Conservation (phyloP, 1,139 yeast species). For the Magnusiomyces ingens region DNA sequence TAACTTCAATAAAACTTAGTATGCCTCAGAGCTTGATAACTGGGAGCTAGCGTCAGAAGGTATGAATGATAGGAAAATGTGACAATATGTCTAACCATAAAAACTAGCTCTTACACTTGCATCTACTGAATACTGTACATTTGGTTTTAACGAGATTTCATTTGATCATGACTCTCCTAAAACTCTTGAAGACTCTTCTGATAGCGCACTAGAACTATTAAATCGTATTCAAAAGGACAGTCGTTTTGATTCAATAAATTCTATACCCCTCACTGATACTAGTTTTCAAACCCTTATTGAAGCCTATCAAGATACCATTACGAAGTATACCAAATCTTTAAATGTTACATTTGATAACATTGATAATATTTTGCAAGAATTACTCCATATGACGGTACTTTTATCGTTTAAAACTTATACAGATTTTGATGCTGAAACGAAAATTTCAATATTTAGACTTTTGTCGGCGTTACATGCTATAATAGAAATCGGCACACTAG, state of each 20-base stretch:
- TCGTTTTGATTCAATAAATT: neutral
- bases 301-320: neutral
- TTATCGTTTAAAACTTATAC: conserved; percentile 20
- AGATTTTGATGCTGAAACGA: conserved; percentile 18
- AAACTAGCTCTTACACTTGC: neutral
- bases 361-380: neutral
- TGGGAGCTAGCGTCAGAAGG: conserved; percentile 30
- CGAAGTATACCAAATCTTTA: neutral
- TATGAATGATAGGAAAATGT: neutral
- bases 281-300: neutral
- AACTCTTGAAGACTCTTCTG: neutral
- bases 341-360: neutral
- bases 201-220: neutral
- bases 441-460: conserved; percentile 27
- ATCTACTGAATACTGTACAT: neutral
- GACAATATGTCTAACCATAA: neutral
- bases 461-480: conserved; percentile 29
- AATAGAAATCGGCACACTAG: conserved; percentile 21
- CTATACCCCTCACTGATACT: neutral
- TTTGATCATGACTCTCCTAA: neutral
- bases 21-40: conserved; percentile 30
- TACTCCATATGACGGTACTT: neutral
- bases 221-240: neutral
- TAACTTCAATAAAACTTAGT: conserved; percentile 8
- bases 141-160: neutral